Conservation (phyloP, 2,329 filamentous ascomycete genomes). For the Fusarium humuli region DNA sequence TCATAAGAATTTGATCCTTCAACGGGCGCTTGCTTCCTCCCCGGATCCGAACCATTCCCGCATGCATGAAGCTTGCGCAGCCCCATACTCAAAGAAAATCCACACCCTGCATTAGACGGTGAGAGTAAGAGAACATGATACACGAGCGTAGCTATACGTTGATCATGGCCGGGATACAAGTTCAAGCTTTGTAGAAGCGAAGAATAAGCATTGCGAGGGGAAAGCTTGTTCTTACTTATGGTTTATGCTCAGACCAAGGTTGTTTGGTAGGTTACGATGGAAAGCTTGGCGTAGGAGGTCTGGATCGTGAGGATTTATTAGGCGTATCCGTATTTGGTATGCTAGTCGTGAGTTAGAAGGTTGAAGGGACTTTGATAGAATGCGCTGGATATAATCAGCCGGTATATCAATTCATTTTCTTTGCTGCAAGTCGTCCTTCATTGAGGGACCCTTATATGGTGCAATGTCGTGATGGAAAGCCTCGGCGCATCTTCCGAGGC, state of each 20-base stretch:
- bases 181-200: slow-evolving; percentile 27
- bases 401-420: neutral
- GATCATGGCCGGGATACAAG: slow-evolving; percentile 9
- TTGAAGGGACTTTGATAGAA: neutral
- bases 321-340: neutral
- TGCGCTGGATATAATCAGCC: neutral
- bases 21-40: neutral
- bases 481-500: neutral
- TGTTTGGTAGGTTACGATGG: neutral
- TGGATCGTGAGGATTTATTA: neutral
- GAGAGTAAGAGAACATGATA: neutral
- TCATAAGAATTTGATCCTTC: neutral
- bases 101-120: slow-evolving; percentile 12
- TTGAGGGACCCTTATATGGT: too few species aligned
- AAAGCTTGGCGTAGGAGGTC: slow-evolving; percentile 10
- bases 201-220: slow-evolving; percentile 8
- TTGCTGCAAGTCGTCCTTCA: neutral
- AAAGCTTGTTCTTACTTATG: slow-evolving; percentile 19
- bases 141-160: neutral
- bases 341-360: neutral
- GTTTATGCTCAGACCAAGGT: neutral
- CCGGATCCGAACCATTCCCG: neutral
- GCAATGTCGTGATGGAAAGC: too few species aligned
- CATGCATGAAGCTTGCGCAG: neutral
- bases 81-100: neutral